Percentiles rank a stretch among this genome's conserved stretches.
phyloP scores from a whole-genome alignment of 1,139 yeast genomes.

The Kluyveromyces marxianus region DNA sequence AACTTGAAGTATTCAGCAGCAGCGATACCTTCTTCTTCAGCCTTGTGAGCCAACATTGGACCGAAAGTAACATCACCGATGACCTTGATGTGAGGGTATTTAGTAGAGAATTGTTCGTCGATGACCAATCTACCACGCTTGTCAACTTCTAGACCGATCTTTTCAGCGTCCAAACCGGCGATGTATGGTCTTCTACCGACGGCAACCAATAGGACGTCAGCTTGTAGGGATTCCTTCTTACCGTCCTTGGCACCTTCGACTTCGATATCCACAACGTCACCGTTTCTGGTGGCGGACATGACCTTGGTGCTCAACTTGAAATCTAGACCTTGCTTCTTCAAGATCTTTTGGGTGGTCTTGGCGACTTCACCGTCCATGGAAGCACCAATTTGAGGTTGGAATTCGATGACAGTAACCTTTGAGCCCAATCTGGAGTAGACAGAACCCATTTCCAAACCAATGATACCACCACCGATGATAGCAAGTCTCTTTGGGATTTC shows the following conservation, averaged over 20 bases:
- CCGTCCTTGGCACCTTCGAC: slow-evolving; percentile 88
- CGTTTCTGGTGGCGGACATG: slow-evolving; percentile 74
- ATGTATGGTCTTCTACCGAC: slow-evolving; percentile 99
- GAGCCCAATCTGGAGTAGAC: slow-evolving; percentile 95
- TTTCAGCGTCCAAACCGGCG: slow-evolving; percentile 81
- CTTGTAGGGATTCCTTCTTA: slow-evolving; percentile 68
- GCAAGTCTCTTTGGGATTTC: slow-evolving; percentile 89
- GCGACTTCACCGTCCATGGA: slow-evolving; percentile 98
- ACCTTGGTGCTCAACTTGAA: slow-evolving; percentile 94
- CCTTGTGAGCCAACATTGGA: slow-evolving; percentile 99
- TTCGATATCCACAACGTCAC: slow-evolving; percentile 79
- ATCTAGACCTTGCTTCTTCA: slow-evolving; percentile 90
- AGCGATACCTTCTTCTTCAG: slow-evolving; percentile 99
- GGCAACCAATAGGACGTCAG: slow-evolving; percentile 92
- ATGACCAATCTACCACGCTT: slow-evolving; percentile 88
- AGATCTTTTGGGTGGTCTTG: slow-evolving; percentile 77
- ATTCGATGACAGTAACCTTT: slow-evolving; percentile 92
- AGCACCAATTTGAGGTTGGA: slow-evolving; percentile 82
- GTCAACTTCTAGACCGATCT: slow-evolving; percentile 82
- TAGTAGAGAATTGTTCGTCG: slow-evolving; percentile 89
- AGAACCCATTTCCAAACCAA: slow-evolving; percentile 98
- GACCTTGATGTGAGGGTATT: slow-evolving; percentile 87
- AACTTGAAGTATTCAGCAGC: slow-evolving; percentile 90
- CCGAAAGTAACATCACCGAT: slow-evolving; percentile 98
- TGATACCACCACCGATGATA: slow-evolving; percentile 98